These are phyloP conservation scores for Monosporascus sp. DNA, from an alignment of 2,329 filamentous ascomycete species.

Conservation along the genomic window DNA sequence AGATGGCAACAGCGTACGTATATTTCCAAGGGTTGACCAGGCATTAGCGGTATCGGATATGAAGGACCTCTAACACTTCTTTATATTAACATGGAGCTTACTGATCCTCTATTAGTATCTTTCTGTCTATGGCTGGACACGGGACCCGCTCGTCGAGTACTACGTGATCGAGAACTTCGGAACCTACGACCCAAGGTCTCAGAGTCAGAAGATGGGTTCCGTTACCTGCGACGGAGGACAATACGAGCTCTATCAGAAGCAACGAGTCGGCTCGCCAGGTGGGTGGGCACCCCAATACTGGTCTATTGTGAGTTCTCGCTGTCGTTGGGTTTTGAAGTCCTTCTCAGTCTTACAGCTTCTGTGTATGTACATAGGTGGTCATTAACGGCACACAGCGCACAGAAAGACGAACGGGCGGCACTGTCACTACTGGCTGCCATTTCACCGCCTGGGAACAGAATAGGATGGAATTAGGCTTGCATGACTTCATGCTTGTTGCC, in stretches of 20 bases:
- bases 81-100: constrained; percentile 13
- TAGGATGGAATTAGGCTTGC: constrained; percentile 22
- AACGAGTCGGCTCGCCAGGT: constrained; percentile 24
- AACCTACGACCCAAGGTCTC: constrained; percentile 35
- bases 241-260: constrained; percentile 31
- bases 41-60: constrained; percentile 25
- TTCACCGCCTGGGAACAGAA: constrained; percentile 24
- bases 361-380: too few species aligned
- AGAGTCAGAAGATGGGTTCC: constrained; percentile 25
- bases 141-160: constrained; percentile 33
- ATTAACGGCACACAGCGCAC: constrained; percentile 19
- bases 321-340: too few species aligned
- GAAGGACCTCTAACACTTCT: constrained; percentile 8
- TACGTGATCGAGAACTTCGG: constrained; percentile 40
- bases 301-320: too few species aligned
- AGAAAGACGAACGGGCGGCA: constrained; percentile 8
- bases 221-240: constrained; percentile 27
- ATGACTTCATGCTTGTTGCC: constrained; percentile 29
- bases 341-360: too few species aligned
- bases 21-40: constrained; percentile 27
- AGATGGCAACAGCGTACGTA: constrained; percentile 40
- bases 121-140: constrained; percentile 34
- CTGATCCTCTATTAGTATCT: constrained; percentile 19
- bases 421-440: constrained; percentile 25
- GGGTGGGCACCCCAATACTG: too few species aligned